These are phyloP conservation scores for Elaeis oleifera DNA, from an alignment of 202 grass and related monocot species.

Conservation along the genomic window DNA sequence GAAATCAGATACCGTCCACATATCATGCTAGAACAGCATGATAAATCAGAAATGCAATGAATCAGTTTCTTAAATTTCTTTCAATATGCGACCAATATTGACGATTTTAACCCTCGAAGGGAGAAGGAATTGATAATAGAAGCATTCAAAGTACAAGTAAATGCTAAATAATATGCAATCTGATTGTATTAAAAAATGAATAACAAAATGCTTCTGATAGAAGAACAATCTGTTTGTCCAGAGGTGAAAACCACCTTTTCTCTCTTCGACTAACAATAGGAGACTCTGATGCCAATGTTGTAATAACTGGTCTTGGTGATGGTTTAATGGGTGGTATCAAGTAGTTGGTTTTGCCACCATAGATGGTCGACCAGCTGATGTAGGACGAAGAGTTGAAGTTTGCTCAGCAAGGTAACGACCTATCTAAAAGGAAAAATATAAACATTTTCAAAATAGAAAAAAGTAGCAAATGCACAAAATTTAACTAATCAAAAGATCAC, in stretches of 20 bases:
- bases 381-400: slow-evolving; percentile 43
- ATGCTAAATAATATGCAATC: too few relatives aligned
- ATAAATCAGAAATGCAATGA: too few relatives aligned
- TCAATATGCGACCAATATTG: too few relatives aligned
- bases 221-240: slow-evolving; percentile 29
- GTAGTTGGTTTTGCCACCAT: slow-evolving; percentile 40
- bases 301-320: slow-evolving; percentile 33
- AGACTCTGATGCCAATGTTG: slow-evolving; percentile 37
- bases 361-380: slow-evolving; percentile 28
- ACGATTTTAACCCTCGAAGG: too few relatives aligned
- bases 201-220: slow-evolving; percentile 1
- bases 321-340: slow-evolving; percentile 69
- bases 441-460: not conserved
- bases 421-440: slow-evolving; percentile 59
- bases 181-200: slow-evolving; percentile 7
- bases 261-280: slow-evolving; percentile 35
- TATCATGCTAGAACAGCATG: too few relatives aligned
- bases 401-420: slow-evolving; percentile 85
- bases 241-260: slow-evolving; percentile 42
- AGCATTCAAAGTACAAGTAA: too few relatives aligned
- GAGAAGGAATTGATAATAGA: too few relatives aligned
- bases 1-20: too few relatives aligned
- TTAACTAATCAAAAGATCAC: too few relatives aligned
- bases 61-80: too few relatives aligned
- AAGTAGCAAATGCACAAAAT: too few relatives aligned